Evolutionary conservation across 2,329 filamentous ascomycete species (phyloP).

Genomic region (Metarhizium rileyi): DNA sequence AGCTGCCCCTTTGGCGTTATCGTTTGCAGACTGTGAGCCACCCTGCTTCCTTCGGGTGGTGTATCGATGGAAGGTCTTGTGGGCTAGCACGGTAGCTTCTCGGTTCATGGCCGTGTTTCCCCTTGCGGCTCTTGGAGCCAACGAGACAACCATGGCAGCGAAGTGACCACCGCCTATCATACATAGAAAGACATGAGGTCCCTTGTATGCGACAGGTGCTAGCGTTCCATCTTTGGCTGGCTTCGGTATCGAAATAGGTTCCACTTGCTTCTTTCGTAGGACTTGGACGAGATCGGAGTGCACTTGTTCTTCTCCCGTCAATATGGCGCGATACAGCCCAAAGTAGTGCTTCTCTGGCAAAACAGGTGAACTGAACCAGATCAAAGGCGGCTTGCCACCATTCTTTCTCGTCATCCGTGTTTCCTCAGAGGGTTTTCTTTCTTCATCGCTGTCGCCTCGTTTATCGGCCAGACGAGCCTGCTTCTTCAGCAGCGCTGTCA

Average conservation of each 20-base stretch:
- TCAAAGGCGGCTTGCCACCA: constrained; percentile 59
- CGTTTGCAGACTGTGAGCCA: constrained; percentile 87
- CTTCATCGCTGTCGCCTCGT: constrained; percentile 38
- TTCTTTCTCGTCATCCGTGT: constrained; percentile 35
- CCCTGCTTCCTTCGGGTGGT: constrained; percentile 94
- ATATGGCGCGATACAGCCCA: constrained; percentile 75
- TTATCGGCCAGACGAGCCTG: constrained; percentile 63
- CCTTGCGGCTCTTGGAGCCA: constrained; percentile 70
- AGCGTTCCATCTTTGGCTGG: constrained; percentile 48
- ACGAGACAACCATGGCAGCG: constrained; percentile 87
- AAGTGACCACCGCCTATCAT: constrained; percentile 99
- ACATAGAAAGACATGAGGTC: constrained; percentile 86
- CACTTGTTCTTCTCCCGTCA: constrained; percentile 61
- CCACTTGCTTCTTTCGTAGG: constrained; percentile 67
- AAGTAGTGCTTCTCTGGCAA: constrained; percentile 72
- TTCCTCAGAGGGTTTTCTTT: constrained; percentile 31
- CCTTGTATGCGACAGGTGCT: constrained; percentile 47
- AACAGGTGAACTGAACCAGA: constrained; percentile 75
- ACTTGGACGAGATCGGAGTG: constrained; percentile 53
- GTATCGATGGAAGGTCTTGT: constrained; percentile 97
- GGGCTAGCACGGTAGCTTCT: constrained; percentile 79
- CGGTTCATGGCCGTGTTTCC: constrained; percentile 62
- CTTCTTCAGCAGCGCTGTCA: constrained; percentile 70
- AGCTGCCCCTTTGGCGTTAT: constrained; percentile 85
- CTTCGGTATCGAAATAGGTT: constrained; percentile 45